Conservation (phyloP, 1,284 basidiomycete species). For the Volvariella surrecta region DNA sequence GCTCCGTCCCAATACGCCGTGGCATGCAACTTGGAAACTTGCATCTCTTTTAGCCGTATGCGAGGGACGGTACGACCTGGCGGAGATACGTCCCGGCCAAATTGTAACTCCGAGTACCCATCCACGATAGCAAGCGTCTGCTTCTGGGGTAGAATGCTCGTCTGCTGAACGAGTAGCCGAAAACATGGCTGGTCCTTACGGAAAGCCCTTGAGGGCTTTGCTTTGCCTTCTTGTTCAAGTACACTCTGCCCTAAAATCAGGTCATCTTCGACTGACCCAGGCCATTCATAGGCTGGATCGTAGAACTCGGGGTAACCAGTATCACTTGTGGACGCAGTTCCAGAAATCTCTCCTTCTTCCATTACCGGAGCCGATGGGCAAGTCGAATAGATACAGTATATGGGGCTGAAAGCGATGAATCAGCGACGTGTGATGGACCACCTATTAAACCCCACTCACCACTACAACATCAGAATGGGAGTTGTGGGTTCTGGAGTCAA, state of each 20-base stretch:
- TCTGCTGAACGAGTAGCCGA: constrained; percentile 48
- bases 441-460: too few relatives aligned
- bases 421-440: too few relatives aligned
- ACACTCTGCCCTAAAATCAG: too few relatives aligned
- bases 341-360: constrained; percentile 23
- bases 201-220: not conserved
- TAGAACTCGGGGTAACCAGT: constrained; percentile 27
- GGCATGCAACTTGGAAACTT: constrained; percentile 71
- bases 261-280: constrained; percentile 24
- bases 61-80: constrained; percentile 43
- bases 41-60: constrained; percentile 72
- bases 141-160: constrained; percentile 40
- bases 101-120: constrained; percentile 52
- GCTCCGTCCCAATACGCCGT: constrained; percentile 61
- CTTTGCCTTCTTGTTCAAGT: too few relatives aligned
- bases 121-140: constrained; percentile 53
- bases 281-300: constrained; percentile 50
- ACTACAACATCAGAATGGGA: too few relatives aligned
- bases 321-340: constrained; percentile 7
- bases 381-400: too few relatives aligned
- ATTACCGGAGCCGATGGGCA: constrained; percentile 4
- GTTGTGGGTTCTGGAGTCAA: too few relatives aligned
- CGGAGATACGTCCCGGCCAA: constrained; percentile 57
- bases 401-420: too few relatives aligned
- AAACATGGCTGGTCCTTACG: constrained; percentile 23